These are phyloP conservation scores for Elongisporangium prolatum DNA, from an alignment of 352 stramenopile species.

Conservation along the genomic window DNA sequence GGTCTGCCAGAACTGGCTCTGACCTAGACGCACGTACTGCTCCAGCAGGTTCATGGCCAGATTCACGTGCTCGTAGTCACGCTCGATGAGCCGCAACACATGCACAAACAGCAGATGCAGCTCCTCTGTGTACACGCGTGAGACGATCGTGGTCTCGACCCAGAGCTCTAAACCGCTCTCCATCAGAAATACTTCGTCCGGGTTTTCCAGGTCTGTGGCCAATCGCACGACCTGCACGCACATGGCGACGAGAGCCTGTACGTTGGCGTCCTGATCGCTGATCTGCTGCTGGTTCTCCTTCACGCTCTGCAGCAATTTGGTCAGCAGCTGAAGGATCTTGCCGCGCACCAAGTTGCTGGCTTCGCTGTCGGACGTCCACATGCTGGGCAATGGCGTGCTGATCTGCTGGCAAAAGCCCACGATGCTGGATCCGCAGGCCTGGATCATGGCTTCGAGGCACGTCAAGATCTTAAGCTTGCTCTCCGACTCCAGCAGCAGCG, in stretches of 20 bases:
- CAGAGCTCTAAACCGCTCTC: conserved; percentile 76
- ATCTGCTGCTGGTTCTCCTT: conserved; percentile 30
- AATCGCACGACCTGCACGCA: conserved; percentile 65
- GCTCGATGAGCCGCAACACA: conserved; percentile 56
- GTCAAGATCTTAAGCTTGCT: conserved; percentile 78
- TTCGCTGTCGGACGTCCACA: conserved; percentile 70
- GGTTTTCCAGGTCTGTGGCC: conserved; percentile 72
- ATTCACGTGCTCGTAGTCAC: conserved; percentile 76
- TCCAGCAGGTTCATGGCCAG: conserved; percentile 52
- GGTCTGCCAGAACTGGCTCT: conserved; percentile 55
- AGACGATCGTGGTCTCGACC: conserved; percentile 47
- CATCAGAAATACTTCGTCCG: conserved; percentile 84
- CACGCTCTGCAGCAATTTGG: conserved; percentile 53
- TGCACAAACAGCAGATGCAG: conserved; percentile 68
- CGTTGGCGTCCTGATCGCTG: conserved; percentile 8
- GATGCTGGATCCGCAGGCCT: conserved; percentile 51
- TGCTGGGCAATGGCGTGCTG: conserved; percentile 53
- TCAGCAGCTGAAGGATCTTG: conserved; percentile 77
- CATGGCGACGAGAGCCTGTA: conserved; percentile 58
- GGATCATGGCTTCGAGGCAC: conserved; percentile 68
- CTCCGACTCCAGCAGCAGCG: conserved; percentile 50
- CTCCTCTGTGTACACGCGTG: conserved; percentile 51
- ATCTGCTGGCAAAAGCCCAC: conserved; percentile 56
- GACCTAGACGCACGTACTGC: conserved; percentile 58
- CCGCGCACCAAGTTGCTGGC: conserved; percentile 75